Evolutionary conservation across 805 yeast species (phyloP).

Genomic region (Vanderwaltozyma verrucispora): DNA sequence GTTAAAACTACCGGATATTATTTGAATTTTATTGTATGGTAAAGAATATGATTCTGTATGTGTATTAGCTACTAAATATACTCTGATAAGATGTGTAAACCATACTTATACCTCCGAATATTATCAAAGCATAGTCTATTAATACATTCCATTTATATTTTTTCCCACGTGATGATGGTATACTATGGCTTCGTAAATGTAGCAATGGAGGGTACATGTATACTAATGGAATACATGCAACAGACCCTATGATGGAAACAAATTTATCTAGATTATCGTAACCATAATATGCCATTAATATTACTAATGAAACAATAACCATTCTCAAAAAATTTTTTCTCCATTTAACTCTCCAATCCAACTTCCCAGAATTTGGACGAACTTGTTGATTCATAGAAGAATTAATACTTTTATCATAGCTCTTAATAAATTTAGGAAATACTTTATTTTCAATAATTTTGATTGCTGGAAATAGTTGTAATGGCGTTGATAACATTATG

Average conservation of each 20-base stretch:
- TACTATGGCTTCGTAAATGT: conserved; percentile 45
- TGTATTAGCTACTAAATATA: conserved; percentile 10
- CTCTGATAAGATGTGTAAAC: conserved; percentile 55
- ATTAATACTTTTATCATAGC: conserved; percentile 9
- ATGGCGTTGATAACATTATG: conserved; percentile 67
- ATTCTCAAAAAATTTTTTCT: conserved; percentile 50
- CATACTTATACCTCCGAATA: conserved; percentile 52
- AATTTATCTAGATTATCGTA: conserved; percentile 60
- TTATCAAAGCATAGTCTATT: conserved; percentile 38
- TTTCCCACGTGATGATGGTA: conserved; percentile 11
- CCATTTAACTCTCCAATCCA: conserved; percentile 48
- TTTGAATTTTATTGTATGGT: background rate
- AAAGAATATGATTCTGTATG: background rate
- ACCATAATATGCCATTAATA: conserved; percentile 53
- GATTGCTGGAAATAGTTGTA: conserved; percentile 72
- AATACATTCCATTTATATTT: conserved; percentile 26
- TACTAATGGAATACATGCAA: conserved; percentile 78
- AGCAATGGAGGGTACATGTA: conserved; percentile 79
- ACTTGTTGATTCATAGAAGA: conserved; percentile 8
- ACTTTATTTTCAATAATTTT: conserved; percentile 57
- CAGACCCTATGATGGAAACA: conserved; percentile 74
- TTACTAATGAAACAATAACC: conserved; percentile 42
- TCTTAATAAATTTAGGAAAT: conserved; percentile 29
- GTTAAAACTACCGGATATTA: too few species aligned
- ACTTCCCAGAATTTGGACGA: conserved; percentile 43